phyloP scores from a whole-genome alignment of 2,329 filamentous ascomycete species.

The Botrytis squamosa region DNA sequence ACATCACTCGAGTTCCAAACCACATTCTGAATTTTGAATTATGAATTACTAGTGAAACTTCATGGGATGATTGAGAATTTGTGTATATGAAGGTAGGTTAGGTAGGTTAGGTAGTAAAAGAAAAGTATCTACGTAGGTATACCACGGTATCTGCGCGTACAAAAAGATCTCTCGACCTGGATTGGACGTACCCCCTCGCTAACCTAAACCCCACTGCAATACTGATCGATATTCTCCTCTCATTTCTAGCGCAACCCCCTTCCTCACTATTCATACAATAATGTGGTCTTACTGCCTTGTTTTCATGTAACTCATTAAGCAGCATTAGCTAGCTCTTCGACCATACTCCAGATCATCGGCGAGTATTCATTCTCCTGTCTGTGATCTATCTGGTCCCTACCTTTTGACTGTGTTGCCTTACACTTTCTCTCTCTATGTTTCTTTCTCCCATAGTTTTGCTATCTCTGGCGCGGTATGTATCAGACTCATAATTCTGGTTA shows the following conservation, averaged over 20 bases:
- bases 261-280: neutral
- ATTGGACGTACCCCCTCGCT: neutral
- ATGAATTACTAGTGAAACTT: neutral
- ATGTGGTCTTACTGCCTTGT: accelerated
- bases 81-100: no score
- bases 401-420: neutral
- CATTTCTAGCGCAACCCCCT: neutral
- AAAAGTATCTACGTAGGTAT: neutral
- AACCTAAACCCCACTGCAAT: neutral
- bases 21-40: neutral
- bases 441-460: neutral
- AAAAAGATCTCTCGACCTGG: neutral
- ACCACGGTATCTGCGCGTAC: neutral
- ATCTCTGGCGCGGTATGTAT: neutral
- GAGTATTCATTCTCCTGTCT: neutral
- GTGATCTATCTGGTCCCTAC: neutral
- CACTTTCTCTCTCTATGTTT: neutral
- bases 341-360: neutral
- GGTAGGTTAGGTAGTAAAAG: no score
- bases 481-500: neutral
- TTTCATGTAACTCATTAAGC: accelerated
- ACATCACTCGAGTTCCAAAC: neutral
- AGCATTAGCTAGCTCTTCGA: neutral
- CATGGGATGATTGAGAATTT: no score
- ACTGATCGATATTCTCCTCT: neutral